Evolutionary conservation across 257 asterid species (phyloP), one percentile per base, ranked within the genome.

Genomic region (Solanum neorickii): DNA sequence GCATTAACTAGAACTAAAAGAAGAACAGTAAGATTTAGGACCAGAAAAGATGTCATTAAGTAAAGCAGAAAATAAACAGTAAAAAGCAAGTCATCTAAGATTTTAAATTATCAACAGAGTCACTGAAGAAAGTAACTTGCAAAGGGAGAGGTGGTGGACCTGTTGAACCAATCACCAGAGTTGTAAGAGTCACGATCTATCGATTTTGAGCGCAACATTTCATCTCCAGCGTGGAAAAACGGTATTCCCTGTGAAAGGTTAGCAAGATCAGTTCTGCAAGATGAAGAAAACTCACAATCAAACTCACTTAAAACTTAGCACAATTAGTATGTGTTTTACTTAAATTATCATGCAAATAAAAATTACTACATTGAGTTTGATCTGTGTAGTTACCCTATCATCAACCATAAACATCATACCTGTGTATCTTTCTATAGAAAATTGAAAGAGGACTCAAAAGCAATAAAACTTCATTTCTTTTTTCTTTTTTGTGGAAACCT

Each of bases 151-250:
- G 74, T 21, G 89, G 59, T 42, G 83, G 85, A 94, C 98, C 98
- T 95, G 93, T 97, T 97, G 94, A 97, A 97, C 99, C 99, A 97
- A 93, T 97, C 98, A 85, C 99, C 97, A 62, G 99, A 97, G 87
- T 97, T 97, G 89, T 97, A 97, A 14, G 99, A 97, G 91, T 97
- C 99, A 83, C 98, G 99, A 76, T 97, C 99, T 86, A 95, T 91
- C 35, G 99, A 97, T 91, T 97, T 97, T 83, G 99, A 97, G 73
- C 99, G 99, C 87, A 97, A 92, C 90, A 95, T 92, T 93, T 97
- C 99, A 89, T 97, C 99, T 72, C 99, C 99, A 49, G 95, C 92
- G 85, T 97, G 99, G 92, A 97, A 97, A 92, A 97, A 97, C 18
- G 99, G 98, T 86, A 97, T 89, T 86, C 99, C 99, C 99, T 97